Base-by-base conservation (phyloP, 768 basidiomycete genomes). In the Rhodosporidiobolus sp. region DNA sequence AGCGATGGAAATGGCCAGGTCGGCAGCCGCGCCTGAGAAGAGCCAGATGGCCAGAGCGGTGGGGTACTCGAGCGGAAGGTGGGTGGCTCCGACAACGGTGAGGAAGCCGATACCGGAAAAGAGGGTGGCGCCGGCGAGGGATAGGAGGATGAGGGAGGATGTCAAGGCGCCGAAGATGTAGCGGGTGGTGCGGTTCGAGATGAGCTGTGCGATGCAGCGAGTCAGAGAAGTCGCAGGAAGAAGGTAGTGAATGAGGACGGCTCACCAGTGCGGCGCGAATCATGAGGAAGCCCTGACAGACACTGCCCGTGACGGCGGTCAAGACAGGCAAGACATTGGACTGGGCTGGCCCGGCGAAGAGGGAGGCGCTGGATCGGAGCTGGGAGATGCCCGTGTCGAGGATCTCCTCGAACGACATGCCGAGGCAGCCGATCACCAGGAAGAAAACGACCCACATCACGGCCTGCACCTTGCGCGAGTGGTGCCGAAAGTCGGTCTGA, bases 11-110 rank as follows among this genome's bases (percentile, higher is more conserved):
- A 72, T 60, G 55, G 61, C 62, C 17, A 45, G 8, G 38, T 72
- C 70, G 35, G 61, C 70, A 3, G 43, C 49, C 20, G 70, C 70
- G 19, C 20, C 45, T 0, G 55, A 24, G 65, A 65, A 72, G 12
- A 67, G 65, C 70, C 70, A 67, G 38, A 72, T 28, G 35, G 70
- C 59, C 48, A 67, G 34, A 0, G 54, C 59, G 16, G 49, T 38
- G 48, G 35, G 34, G 65, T 67, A 72, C 1, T 11, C 6, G 24
- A 72, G 19, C 20, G 34, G 30, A 2, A 52, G 0, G 0, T 35
- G 20, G 9, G 10, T 0, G 4, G 28, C 2, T 4, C 4, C 32
- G 34, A 35, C 26, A 30, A 14, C n/a, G 38, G 56, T 4, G 28
- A 48, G 19, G 56, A 65, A 65, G 20, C 65, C 65, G 20, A 32